Percentiles rank a stretch among this genome's conserved stretches.
Conservation (phyloP, 2,329 filamentous ascomycete genomes). For the Diaporthe amygdali region DNA sequence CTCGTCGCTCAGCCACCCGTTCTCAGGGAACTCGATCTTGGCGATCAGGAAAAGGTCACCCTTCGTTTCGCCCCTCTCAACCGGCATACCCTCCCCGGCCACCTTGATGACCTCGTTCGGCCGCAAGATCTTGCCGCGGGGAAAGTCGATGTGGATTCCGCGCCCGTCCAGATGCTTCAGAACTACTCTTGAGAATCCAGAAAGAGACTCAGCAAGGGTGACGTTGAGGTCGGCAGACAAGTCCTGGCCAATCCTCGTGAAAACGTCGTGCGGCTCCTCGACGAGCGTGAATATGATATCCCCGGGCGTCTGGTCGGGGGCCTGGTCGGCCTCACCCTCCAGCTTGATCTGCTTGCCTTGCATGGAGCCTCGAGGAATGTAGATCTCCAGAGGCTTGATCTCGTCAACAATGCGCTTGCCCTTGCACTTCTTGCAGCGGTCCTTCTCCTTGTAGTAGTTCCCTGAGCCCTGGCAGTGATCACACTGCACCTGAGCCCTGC, state of each 20-base stretch:
- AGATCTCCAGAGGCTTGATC: conserved; percentile 94
- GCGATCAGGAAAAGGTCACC: conserved; percentile 90
- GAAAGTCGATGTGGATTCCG: conserved; percentile 81
- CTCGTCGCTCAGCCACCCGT: conserved; percentile 81
- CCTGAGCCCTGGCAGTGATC: conserved; percentile 86
- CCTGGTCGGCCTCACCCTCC: conserved; percentile 92
- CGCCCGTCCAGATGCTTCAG: conserved; percentile 92
- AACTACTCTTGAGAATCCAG: conserved; percentile 89
- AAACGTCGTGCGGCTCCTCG: conserved; percentile 81
- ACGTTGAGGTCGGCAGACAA: conserved; percentile 82
- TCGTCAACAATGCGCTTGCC: conserved; percentile 85
- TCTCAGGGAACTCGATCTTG: conserved; percentile 86
- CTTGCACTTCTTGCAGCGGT: conserved; percentile 99
- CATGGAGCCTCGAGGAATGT: conserved; percentile 86
- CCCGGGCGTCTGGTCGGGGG: conserved; percentile 85
- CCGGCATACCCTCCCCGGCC: conserved; percentile 90
- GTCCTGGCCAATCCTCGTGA: conserved; percentile 84
- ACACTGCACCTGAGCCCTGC: conserved; percentile 80
- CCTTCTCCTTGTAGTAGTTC: conserved; percentile 90
- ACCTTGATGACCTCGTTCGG: conserved; percentile 88
- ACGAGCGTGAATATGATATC: conserved; percentile 90
- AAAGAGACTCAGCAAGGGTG: conserved; percentile 81
- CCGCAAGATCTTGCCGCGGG: conserved; percentile 80
- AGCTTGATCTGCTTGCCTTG: conserved; percentile 90
- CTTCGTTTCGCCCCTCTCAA: conserved; percentile 81